Base-by-base conservation (phyloP, 768 basidiomycete genomes). In the Pleurotus tuber-regium region DNA sequence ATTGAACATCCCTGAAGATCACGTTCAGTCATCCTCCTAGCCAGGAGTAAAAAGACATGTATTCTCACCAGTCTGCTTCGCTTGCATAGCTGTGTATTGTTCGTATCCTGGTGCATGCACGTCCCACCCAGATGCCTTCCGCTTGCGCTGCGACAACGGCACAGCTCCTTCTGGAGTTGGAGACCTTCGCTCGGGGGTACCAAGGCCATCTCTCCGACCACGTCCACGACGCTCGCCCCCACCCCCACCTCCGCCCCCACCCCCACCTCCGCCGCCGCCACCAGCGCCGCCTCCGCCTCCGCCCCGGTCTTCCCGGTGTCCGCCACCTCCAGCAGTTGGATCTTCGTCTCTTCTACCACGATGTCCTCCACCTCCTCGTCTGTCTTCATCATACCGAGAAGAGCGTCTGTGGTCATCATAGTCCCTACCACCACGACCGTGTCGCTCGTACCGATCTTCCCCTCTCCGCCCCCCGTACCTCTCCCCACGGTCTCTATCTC, bases 21-120 rank as follows among this genome's bases (percentile, higher is more conserved):
- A 52, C 19, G 31, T 28, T 42, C 14, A 25, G 29, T 26, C 26
- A 46, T 18, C 55, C 7, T 35, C 12, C 23, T 7, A 7, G 39
- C 11, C 54, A 19, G 58, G 56, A 26, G 55, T 52, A 50, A 35
- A 44, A 52, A 12, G 26, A 21, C 43, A 48, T 43, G 29, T 43
- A 25, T 24, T 59, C 76, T 44, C 58, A 92, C 96, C 97, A 36
- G 95, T 98, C 72, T 93, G 89, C 69, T 99, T 99, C n/a, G 97
- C 97, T 66, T 98, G 94, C 76, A 93, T 79, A 12, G 96, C 93
- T 4, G 87, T 87, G 61, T 97, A 92, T 59, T 90, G 89, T 63
- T 98, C 96, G 57, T 97, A 98, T 3, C 94, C 94, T 2, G 91
- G 89, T 14, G 95, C 92, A 67, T 93, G 89, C 18, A 97, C 87